Conservation (phyloP, 179 eudicot species). For the Camellia oleifera region DNA sequence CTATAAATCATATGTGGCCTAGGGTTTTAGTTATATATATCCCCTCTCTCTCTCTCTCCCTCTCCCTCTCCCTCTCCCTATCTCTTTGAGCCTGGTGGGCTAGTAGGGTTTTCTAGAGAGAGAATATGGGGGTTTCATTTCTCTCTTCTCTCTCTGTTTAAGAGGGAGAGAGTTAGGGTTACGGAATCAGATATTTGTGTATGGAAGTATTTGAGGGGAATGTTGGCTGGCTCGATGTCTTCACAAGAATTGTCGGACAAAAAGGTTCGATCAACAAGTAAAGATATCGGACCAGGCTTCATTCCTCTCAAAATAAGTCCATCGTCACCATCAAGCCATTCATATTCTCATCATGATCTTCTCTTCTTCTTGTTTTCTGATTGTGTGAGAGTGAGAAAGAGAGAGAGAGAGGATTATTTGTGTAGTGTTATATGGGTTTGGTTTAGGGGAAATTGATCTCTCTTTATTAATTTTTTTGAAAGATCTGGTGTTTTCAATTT, state of each 20-base stretch:
- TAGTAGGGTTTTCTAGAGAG: slow-evolving; percentile 14
- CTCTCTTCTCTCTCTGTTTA: background rate
- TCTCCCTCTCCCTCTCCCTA: background rate
- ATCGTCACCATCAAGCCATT: background rate
- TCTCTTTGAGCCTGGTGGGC: background rate
- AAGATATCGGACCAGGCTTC: slow-evolving; percentile 59
- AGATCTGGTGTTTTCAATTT: background rate
- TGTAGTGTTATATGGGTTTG: background rate
- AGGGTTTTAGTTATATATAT: background rate
- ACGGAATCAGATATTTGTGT: background rate
- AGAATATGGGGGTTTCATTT: background rate
- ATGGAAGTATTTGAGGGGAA: slow-evolving; percentile 37
- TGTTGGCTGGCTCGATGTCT: slow-evolving; percentile 55
- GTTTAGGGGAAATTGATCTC: background rate
- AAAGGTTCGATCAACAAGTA: background rate
- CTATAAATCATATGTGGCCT: background rate
- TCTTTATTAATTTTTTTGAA: too few species aligned
- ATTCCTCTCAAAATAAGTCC: slow-evolving; percentile 41
- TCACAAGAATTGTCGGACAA: background rate
- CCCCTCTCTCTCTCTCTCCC: background rate
- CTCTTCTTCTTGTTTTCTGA: background rate
- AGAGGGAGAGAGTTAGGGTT: background rate
- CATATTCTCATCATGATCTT: background rate
- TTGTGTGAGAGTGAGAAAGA: background rate
- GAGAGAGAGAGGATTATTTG: background rate